Percentiles rank a stretch among this genome's conserved stretches.
Conservation (phyloP, 768 basidiomycete genomes). For the Filobasidium floriforme region DNA sequence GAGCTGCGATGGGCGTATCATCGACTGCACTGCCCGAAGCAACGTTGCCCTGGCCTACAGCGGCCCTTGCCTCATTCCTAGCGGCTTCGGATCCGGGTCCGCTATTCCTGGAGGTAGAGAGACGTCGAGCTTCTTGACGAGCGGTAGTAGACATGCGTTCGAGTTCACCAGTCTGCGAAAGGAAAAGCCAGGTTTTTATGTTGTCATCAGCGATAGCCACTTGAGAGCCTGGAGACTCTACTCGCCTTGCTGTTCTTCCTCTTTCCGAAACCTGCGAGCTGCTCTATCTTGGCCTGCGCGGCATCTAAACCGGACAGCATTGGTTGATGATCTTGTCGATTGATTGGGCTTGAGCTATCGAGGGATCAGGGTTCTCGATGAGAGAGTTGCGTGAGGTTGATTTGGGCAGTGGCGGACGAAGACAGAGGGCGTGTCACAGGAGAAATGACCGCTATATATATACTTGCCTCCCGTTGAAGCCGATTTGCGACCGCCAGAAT, state of each 20-base stretch:
- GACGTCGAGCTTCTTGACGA: slow-evolving; percentile 5
- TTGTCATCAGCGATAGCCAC: not conserved
- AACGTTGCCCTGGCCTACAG: too few relatives aligned
- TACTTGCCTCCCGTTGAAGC: too few relatives aligned
- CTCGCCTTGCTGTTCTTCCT: slow-evolving; percentile 7
- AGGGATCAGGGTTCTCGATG: not conserved
- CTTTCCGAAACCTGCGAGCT: slow-evolving; percentile 1
- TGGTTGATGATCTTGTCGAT: not conserved
- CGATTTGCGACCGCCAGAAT: too few relatives aligned
- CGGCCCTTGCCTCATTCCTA: not conserved
- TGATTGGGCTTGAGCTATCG: not conserved
- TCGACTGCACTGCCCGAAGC: too few relatives aligned
- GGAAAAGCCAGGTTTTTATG: not conserved
- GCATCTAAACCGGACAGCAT: not conserved
- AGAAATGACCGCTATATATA: too few relatives aligned
- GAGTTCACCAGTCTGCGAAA: not conserved
- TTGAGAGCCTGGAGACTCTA: not conserved
- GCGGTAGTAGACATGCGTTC: not conserved
- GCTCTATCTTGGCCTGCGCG: not conserved
- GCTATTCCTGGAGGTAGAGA: not conserved
- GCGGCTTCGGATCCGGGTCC: slow-evolving; percentile 6
- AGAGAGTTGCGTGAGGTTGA: too few relatives aligned
- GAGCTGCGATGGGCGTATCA: too few relatives aligned
- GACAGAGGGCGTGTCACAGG: too few relatives aligned
- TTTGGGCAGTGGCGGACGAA: too few relatives aligned